Percentiles rank a stretch among this genome's conserved stretches.
Evolutionary conservation across 306 rosid genomes (phyloP).

Genomic region (Pueraria montana): DNA sequence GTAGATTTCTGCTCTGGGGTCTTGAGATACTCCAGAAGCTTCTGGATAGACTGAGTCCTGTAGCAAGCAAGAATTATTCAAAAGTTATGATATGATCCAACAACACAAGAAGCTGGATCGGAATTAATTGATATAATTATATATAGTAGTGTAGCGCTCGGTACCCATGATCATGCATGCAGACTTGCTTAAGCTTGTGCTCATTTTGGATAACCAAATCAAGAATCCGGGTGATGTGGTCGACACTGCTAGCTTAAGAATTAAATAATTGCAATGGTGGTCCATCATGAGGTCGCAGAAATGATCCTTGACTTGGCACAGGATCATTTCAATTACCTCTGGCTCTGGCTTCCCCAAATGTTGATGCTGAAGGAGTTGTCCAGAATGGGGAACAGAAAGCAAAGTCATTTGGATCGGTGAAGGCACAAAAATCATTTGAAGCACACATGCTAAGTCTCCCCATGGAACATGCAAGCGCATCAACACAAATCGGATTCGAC

Average conservation of each 20-base stretch:
- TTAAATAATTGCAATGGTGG: neutral
- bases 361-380: too few species aligned
- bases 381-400: neutral
- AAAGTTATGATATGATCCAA: too few species aligned
- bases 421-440: too few species aligned
- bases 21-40: constrained; percentile 15
- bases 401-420: neutral
- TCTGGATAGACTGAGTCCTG: constrained; percentile 50
- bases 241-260: neutral
- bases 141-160: too few species aligned
- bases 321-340: constrained; percentile 12
- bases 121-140: too few species aligned
- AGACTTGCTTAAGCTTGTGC: constrained; percentile 14
- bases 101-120: too few species aligned
- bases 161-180: constrained; percentile 48
- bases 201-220: neutral
- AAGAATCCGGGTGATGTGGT: neutral
- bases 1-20: neutral
- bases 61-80: neutral
- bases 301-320: constrained; percentile 21
- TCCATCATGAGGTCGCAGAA: constrained; percentile 39
- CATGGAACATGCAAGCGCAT: neutral
- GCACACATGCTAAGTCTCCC: neutral
- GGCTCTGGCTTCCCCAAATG: neutral
- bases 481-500: too few species aligned